Percentiles rank a stretch among this genome's conserved stretches.
These are phyloP conservation scores for Syzygium aromaticum DNA, from an alignment of 345 rosid species.

Conservation along the genomic window DNA sequence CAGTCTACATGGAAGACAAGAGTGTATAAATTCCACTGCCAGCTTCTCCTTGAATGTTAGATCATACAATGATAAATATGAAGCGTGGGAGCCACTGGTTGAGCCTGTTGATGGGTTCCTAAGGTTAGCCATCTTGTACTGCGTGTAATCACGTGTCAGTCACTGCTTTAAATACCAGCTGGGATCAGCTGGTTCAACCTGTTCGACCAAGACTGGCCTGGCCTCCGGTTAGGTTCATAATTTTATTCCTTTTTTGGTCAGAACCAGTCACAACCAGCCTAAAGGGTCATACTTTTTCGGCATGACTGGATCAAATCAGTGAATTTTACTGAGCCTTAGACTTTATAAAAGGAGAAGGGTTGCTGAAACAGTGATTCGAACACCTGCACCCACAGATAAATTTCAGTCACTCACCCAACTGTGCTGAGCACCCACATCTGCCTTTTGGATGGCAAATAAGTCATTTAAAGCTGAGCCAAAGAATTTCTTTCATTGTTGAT, in stretches of 20 bases:
- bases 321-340: too few relatives aligned
- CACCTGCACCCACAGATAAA: not conserved
- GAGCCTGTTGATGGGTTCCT: conserved; percentile 81
- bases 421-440: not conserved
- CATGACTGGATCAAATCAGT: not conserved
- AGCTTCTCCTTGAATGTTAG: conserved; percentile 76
- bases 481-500: too few relatives aligned
- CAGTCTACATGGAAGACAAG: conserved; percentile 60
- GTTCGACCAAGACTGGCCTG: not conserved
- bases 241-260: not conserved
- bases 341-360: not conserved
- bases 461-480: too few relatives aligned
- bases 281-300: not conserved
- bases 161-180: not conserved
- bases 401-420: not conserved
- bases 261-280: not conserved
- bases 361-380: not conserved
- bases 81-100: conserved; percentile 93
- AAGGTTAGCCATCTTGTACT: conserved; percentile 33
- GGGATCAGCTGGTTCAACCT: not conserved
- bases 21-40: conserved; percentile 56
- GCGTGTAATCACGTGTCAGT: not conserved
- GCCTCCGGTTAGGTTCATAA: not conserved
- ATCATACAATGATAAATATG: conserved; percentile 88
- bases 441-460: not conserved